Evolutionary conservation across 352 stramenopile genomes (phyloP), one percentile per base, ranked within the genome.

Genomic region (Plasmopara muralis): DNA sequence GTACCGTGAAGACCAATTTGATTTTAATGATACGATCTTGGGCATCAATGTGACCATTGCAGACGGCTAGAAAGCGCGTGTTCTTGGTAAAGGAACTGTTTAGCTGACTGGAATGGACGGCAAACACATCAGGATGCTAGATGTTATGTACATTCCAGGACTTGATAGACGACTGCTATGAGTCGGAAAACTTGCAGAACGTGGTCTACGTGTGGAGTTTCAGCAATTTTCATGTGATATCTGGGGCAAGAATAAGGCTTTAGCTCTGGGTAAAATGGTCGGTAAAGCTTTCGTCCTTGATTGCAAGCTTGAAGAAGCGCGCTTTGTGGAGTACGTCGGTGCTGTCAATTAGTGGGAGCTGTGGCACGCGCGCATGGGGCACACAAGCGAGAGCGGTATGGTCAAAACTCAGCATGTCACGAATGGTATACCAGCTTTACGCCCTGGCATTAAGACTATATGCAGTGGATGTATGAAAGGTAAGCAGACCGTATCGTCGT

Each of bases 101-200:
- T 13, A 40, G 16, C 43, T 66, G 18, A 43, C 37, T 16, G 37
- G 37, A 2, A 41, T 41, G 12, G n/a, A 2, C 15, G 9, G 47
- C 53, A 12, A 50, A 40, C 14, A 60, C 47, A 29, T n/a, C 20
- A 25, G 20, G 20, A 25, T 25, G 20, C 20, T 50, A 13, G 31
- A 59, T 8, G 53, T 49, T 6, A 15, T 64, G 2, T 44, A 59
- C 40, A 61, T 69, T 30, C 61, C 55, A 13, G 49, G 3, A 1
- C 3, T 25, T 3, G 20, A 25, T 25, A 25, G 20, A 25, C 20
- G 20, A 3, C 20, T 25, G 20, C 39, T 44, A 6, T 44, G 7
- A n/a, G 39, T 44, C 12, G 25, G 46, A 7, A 66, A 62, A 34
- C 47, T 66, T 2, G 38, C 62, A 4, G 38, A 51, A 42, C 37